These are phyloP conservation scores for Penicillium sp. DNA, from an alignment of 2,329 filamentous ascomycete species.

Conservation along the genomic window DNA sequence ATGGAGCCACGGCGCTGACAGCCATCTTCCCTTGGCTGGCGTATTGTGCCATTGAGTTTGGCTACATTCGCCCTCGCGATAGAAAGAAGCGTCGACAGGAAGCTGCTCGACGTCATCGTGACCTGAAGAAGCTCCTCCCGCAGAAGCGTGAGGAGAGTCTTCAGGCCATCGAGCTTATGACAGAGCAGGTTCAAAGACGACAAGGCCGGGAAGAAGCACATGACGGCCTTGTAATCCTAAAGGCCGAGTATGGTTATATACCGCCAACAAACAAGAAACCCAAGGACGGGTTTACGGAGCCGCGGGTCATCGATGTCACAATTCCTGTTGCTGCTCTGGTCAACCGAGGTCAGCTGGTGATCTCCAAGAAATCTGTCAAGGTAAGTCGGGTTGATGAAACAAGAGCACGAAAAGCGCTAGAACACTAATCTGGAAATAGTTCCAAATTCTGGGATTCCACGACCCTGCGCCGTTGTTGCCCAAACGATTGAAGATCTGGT, in stretches of 20 bases:
- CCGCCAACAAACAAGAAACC: slow-evolving; percentile 29
- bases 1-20: slow-evolving; percentile 37
- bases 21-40: slow-evolving; percentile 41
- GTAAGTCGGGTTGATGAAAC: slow-evolving; percentile 24
- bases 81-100: slow-evolving; percentile 37
- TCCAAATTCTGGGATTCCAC: slow-evolving; percentile 46
- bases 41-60: slow-evolving; percentile 46
- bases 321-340: slow-evolving; percentile 49
- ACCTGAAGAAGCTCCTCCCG: slow-evolving; percentile 38
- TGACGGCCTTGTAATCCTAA: slow-evolving; percentile 42
- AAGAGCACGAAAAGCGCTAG: not conserved
- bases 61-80: slow-evolving; percentile 41
- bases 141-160: slow-evolving; percentile 40
- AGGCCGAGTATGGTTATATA: slow-evolving; percentile 45
- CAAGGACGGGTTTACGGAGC: slow-evolving; percentile 22
- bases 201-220: slow-evolving; percentile 38
- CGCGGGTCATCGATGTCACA: slow-evolving; percentile 42
- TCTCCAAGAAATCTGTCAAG: slow-evolving; percentile 39
- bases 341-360: slow-evolving; percentile 43
- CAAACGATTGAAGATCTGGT: slow-evolving; percentile 45
- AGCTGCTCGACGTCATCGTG: slow-evolving; percentile 38
- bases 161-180: slow-evolving; percentile 45
- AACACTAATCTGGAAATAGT: slow-evolving; percentile 32
- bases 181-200: slow-evolving; percentile 40
- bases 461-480: slow-evolving; percentile 46